Base-by-base conservation (phyloP, 805 yeast species). In the Candida maris region DNA sequence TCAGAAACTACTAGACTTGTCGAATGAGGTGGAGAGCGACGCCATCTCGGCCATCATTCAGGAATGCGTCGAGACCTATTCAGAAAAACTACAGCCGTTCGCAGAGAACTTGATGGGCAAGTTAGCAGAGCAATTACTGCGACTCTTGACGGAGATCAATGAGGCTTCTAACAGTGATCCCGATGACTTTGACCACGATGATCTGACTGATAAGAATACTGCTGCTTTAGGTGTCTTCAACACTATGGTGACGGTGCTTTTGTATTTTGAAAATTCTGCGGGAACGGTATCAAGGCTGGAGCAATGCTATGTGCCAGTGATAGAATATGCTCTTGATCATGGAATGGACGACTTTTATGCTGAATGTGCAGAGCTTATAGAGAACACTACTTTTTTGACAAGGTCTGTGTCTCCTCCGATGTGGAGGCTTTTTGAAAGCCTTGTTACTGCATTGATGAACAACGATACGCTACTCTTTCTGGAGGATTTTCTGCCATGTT, bases 71-170 rank as follows among this genome's bases (percentile, higher is more conserved):
- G 96, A 89, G 54, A 77, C 75, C 40, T 93, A 83, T 61, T 73
- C 95, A 4, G 85, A 81, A 46, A 94, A 91, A 60, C 69, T 91
- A 48, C 93, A 89, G 45, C 97, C 98, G 18, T 91, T 87, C 59
- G 95, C 96, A 18, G 73, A 78, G 19, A 80, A 79, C 38, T 62
- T 84, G 47, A 63, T 62, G 67, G 49, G 61, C 46, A 74, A 79
- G 55, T 62, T 83, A 48, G 79, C 82, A 15, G 82, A 81, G 43
- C 97, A 91, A 57, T 81, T 88, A 51, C 57, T 85, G 59, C 70
- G 78, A 45, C 57, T 86, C 19, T 83, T 89, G 2, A 64, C 68
- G 32, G 96, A 89, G 44, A 64, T 87, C 30, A 67, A 76, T 37
- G 94, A 83, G 19, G 77, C 80, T 1, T 57, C 78, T 0, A 67